Base-by-base conservation (phyloP, 345 rosid species). In the Theobroma cacao region DNA sequence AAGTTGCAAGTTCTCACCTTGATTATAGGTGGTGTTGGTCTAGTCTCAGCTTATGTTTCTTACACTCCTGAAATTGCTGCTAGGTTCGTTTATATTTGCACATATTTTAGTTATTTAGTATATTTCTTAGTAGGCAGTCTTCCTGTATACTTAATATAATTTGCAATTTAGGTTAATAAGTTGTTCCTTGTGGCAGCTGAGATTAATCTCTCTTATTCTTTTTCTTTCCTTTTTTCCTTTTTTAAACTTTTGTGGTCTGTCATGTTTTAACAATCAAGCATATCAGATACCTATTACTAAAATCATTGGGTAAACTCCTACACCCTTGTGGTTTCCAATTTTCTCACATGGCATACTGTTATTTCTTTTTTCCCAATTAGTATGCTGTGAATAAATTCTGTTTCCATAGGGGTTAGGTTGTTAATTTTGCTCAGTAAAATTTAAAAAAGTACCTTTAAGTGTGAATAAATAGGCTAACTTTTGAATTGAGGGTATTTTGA, bases 11-110 rank as follows among this genome's bases (percentile, higher is more conserved):
- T 87, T 80, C 89, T 91, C 67, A 95, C 97, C 31, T 40, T 91
- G 60, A 93, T 91, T 72, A 86, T 93, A 22, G 99, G 99, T 75
- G 88, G 96, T 77, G 87, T 93, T 34, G 98, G 99, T 63, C 79
- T 95, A 80, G 93, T 91, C 84, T 95, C 99, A 26, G 84, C 98
- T 34, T 95, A 91, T 81, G 80, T 92, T 72, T 89, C 94, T 45
- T 95, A 95, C 80, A 83, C 98, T 11, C 91, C 98, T 26, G 99
- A 92, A 89, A 87, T 95, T 75, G 87, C 97, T 50, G 93, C 88
- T 70, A 95, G 99, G 99, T 95, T 78, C 74, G 85, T 67, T n/a
- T 53, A 56, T 78, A 22, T 73, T 74, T 38, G 31, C 55, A 63
- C 24, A 40, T 55, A 13, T 45, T 50, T 75, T 36, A 30, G 38